Base-by-base conservation (phyloP, 179 eudicot species). In the Vitellaria paradoxa region DNA sequence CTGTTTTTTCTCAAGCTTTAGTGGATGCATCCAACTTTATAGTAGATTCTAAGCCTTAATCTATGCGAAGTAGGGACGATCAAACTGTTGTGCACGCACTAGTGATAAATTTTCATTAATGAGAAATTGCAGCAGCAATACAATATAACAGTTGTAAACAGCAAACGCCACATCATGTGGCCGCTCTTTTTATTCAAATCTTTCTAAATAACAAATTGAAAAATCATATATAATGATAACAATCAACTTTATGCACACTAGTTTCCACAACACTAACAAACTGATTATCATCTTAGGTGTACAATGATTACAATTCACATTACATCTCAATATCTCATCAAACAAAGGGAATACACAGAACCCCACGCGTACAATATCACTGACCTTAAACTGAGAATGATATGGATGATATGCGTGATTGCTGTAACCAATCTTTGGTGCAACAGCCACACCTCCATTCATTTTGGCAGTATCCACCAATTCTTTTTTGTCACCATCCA, bases 341-440 rank as follows among this genome's bases (percentile, higher is more conserved):
- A 84, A 57, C 81, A 76, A 79, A 77, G 61, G 70, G 82, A 80
- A 76, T 63, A 72, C 70, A 62, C 50, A 60, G 73, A 57, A 80
- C 70, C 81, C 81, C 76, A 42, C 52, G 70, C 24, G 81, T 80
- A 68, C 81, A 49, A 64, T 70, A 40, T 65, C 65, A 83, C 90
- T 89, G 85, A 96, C 98, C 98, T 94, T 96, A 81, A 92, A 96
- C 93, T 96, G 99, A 49, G 97, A 93, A 89, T 91, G 97, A 82
- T 83, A 92, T 13, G 91, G 89, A 70, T 89, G 96, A 83, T 92
- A 93, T 24, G 82, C 79, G 55, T 82, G 87, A 77, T 72, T 78
- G 84, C 75, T 76, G 82, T 84, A 93, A 67, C 84, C 91, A 76
- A 81, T 66, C 84, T 91, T 93, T 9, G 88, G 84, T 24, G 81